A percentile compares a stretch with the other conserved stretches of the same genome.
phyloP scores from a whole-genome alignment of 371 early-diverging fungal species.

The Haplosporangium sp. region DNA sequence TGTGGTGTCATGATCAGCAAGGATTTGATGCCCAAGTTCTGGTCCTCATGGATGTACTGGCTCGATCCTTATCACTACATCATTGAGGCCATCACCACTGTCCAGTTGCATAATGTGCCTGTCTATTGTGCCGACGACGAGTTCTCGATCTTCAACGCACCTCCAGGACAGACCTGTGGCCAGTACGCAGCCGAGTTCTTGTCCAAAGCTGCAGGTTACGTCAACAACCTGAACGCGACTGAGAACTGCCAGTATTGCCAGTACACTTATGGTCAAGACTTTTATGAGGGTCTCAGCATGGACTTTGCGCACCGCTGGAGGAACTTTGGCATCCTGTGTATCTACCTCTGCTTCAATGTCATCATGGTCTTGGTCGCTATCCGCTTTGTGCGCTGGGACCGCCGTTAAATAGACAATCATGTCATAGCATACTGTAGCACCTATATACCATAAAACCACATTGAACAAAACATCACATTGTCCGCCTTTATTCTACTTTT shows the following conservation, averaged over 20 bases:
- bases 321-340: constrained; percentile 76
- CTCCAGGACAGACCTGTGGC: constrained; percentile 71
- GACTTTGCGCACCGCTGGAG: constrained; percentile 75
- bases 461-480: too few relatives aligned
- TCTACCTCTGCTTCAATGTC: constrained; percentile 69
- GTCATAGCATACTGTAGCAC: too few relatives aligned
- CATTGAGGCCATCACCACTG: constrained; percentile 79
- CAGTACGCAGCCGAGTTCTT: constrained; percentile 71
- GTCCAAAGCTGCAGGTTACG: constrained; percentile 65
- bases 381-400: constrained; percentile 38
- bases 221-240: constrained; percentile 62
- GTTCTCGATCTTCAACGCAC: constrained; percentile 62
- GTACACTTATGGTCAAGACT: constrained; percentile 70
- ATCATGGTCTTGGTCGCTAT: constrained; percentile 63
- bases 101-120: constrained; percentile 68
- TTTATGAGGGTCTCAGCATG: constrained; percentile 69
- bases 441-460: too few relatives aligned
- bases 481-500: too few relatives aligned
- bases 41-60: constrained; percentile 85
- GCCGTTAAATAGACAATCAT: constrained; percentile 9
- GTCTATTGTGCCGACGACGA: constrained; percentile 66
- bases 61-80: constrained; percentile 80
- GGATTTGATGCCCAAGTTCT: constrained; percentile 75
- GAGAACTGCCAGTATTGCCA: constrained; percentile 75
- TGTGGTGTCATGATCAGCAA: constrained; percentile 80